These are phyloP conservation scores for Aspergillus candidus DNA, from an alignment of 2,329 filamentous ascomycete genomes.

Conservation along the genomic window DNA sequence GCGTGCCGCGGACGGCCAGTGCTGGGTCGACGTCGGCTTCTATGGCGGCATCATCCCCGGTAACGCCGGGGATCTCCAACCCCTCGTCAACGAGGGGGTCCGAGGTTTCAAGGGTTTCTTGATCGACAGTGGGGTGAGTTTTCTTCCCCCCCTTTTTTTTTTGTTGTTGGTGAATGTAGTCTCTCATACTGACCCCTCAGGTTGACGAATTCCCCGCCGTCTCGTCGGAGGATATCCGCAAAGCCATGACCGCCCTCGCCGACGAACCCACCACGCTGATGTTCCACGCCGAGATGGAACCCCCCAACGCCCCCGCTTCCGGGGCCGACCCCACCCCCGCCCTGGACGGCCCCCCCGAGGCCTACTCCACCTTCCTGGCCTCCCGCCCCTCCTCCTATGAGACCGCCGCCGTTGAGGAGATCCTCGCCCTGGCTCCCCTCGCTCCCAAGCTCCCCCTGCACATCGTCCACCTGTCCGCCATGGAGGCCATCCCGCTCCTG, in stretches of 20 bases:
- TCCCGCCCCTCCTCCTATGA: constrained; percentile 87
- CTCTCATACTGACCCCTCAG: constrained; percentile 39
- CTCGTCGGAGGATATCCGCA: constrained; percentile 67
- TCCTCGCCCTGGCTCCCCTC: constrained; percentile 70
- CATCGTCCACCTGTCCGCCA: constrained; percentile 89
- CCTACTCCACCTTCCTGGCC: constrained; percentile 85
- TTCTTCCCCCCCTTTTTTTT: not conserved
- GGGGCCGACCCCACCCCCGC: constrained; percentile 71
- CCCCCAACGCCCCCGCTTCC: constrained; percentile 66
- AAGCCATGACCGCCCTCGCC: constrained; percentile 74
- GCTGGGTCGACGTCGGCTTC: constrained; percentile 98
- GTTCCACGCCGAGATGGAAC: constrained; percentile 99
- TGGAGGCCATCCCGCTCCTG: constrained; percentile 76
- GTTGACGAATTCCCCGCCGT: constrained; percentile 95
- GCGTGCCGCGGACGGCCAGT: constrained; percentile 74
- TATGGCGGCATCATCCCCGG: constrained; percentile 93
- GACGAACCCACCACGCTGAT: constrained; percentile 84
- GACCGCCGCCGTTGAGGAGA: constrained; percentile 81
- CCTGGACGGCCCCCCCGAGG: constrained; percentile 64
- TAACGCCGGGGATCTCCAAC: constrained; percentile 71
- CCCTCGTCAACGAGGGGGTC: constrained; percentile 77
- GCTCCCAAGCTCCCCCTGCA: constrained; percentile 81
- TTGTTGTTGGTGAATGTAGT: not conserved
- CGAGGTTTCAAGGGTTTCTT: constrained; percentile 96
- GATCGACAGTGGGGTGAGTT: constrained; percentile 86